A percentile compares a stretch with the other conserved stretches of the same genome.
Evolutionary conservation across 2,329 filamentous ascomycete species (phyloP).

Genomic region (Ceratocystis diversiconidia): DNA sequence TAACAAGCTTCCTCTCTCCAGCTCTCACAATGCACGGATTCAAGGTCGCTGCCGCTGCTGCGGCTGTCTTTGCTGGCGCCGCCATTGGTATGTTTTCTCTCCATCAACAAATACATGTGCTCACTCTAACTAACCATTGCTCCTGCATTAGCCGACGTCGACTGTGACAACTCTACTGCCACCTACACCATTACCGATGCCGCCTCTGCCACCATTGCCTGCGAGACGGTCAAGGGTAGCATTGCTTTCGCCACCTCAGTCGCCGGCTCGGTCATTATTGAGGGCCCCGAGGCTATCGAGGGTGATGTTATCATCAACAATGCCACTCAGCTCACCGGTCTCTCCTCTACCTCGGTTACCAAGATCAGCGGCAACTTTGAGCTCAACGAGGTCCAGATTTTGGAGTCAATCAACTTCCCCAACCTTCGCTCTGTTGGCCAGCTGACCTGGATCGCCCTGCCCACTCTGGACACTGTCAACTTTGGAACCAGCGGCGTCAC

Average conservation of each 20-base stretch:
- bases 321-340: slow-evolving; percentile 40
- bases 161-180: slow-evolving; percentile 24
- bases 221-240: slow-evolving; percentile 50
- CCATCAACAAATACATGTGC: neutral
- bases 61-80: slow-evolving; percentile 30
- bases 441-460: slow-evolving; percentile 61
- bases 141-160: slow-evolving; percentile 11
- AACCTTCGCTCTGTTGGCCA: slow-evolving; percentile 48
- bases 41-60: slow-evolving; percentile 32
- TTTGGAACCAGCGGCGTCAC: slow-evolving; percentile 45
- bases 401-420: slow-evolving; percentile 54
- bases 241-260: slow-evolving; percentile 28
- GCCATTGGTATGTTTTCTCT: slow-evolving; percentile 29
- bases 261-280: slow-evolving; percentile 44
- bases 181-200: slow-evolving; percentile 44
- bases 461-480: slow-evolving; percentile 36
- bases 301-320: slow-evolving; percentile 47
- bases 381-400: slow-evolving; percentile 51
- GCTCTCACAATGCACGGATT: slow-evolving; percentile 33
- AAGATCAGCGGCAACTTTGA: slow-evolving; percentile 56
- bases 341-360: slow-evolving; percentile 47
- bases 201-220: slow-evolving; percentile 48
- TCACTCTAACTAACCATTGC: neutral
- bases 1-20: slow-evolving; percentile 3
- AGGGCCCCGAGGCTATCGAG: slow-evolving; percentile 42